Conservation (phyloP, 495 filamentous ascomycete genomes). For the Trichoderma asperelloides region DNA sequence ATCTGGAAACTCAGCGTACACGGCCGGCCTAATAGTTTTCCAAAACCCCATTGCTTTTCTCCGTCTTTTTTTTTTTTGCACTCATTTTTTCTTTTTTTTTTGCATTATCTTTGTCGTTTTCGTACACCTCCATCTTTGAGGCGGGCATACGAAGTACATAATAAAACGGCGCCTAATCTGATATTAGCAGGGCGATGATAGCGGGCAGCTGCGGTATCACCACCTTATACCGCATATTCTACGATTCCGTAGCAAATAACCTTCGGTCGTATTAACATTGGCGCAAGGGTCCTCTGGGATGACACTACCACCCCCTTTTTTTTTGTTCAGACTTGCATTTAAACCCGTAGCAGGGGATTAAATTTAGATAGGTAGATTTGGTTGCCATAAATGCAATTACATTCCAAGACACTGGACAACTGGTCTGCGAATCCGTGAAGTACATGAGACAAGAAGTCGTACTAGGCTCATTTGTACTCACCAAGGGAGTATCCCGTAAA, state of each 20-base stretch:
- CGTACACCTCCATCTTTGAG: background rate
- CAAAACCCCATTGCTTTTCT: background rate
- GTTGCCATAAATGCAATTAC: background rate
- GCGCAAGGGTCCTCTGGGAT: background rate
- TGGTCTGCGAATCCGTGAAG: background rate
- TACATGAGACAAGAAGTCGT: background rate
- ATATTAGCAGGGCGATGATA: slow-evolving; percentile 4
- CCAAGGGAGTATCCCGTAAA: background rate
- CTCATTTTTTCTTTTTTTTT: background rate
- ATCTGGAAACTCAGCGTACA: background rate
- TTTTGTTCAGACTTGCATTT: background rate
- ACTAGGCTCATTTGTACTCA: background rate
- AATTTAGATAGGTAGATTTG: background rate
- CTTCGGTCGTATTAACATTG: slow-evolving; percentile 2
- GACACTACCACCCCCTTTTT: too few species aligned
- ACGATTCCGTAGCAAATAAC: background rate
- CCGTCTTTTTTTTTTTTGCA: background rate
- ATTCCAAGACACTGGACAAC: background rate
- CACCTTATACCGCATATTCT: background rate
- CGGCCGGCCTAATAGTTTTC: background rate
- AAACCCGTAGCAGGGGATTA: background rate
- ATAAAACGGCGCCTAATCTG: slow-evolving; percentile 2
- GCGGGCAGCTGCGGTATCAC: background rate
- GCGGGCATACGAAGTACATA: slow-evolving; percentile 2
- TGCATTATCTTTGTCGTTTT: background rate